Conservation (phyloP, 352 stramenopile species). For the Globisporangium ultimum region DNA sequence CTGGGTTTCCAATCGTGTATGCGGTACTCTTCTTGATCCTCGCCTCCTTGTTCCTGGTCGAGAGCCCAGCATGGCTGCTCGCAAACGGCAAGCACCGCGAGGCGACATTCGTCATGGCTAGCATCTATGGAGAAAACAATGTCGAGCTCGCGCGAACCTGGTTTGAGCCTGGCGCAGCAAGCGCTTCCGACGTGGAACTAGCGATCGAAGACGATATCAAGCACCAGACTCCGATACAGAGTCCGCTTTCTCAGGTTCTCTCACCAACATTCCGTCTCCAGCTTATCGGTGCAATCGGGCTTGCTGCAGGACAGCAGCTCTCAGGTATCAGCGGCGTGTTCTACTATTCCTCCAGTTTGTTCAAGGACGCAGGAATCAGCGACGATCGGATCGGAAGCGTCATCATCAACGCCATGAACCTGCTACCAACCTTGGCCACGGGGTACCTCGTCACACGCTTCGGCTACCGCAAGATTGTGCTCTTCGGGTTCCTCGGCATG, state of each 20-base stretch:
- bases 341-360: conserved; percentile 66
- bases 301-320: conserved; percentile 46
- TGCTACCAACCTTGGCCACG: conserved; percentile 42
- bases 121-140: conserved; percentile 31
- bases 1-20: conserved; percentile 34
- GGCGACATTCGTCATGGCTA: conserved; percentile 24
- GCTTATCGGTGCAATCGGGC: conserved; percentile 39
- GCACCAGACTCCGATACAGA: not conserved
- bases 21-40: conserved; percentile 30
- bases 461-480: conserved; percentile 49
- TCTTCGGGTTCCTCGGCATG: conserved; percentile 47
- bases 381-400: conserved; percentile 55
- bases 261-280: conserved; percentile 24
- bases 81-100: conserved; percentile 18
- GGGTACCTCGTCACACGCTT: conserved; percentile 31
- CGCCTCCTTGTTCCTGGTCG: conserved; percentile 37
- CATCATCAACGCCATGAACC: conserved; percentile 52
- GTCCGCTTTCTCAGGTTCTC: conserved; percentile 6
- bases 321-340: conserved; percentile 70
- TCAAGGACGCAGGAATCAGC: conserved; percentile 48
- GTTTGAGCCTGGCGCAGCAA: conserved; percentile 21
- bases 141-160: conserved; percentile 27
- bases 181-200: not conserved
- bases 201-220: not conserved
- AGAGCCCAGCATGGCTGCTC: conserved; percentile 48